Evolutionary conservation across 148 eudicot species (phyloP).

Genomic region (Camellia lanceoleosa): DNA sequence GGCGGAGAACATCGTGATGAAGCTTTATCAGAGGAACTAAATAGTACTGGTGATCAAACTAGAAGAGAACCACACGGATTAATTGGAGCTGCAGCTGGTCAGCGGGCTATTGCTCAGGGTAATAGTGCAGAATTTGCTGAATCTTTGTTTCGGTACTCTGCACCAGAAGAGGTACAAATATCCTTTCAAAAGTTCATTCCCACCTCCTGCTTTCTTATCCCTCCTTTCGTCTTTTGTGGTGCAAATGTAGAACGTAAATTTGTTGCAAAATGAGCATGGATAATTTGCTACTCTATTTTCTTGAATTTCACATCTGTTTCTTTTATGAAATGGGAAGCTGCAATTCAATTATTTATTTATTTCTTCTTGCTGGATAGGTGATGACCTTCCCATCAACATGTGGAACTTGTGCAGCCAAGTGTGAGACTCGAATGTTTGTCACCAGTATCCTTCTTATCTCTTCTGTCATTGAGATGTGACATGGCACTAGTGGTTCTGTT

Average conservation of each 20-base stretch:
- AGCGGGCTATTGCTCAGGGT: conserved; percentile 84
- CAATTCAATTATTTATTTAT: not conserved
- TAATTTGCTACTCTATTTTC: not conserved
- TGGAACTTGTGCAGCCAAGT: conserved; percentile 71
- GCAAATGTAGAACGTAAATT: not conserved
- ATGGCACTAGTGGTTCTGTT: not conserved
- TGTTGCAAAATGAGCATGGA: not conserved
- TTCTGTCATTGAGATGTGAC: not conserved
- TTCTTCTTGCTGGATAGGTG: conserved; percentile 48
- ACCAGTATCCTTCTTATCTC: conserved; percentile 74
- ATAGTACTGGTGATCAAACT: conserved; percentile 23
- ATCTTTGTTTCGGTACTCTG: conserved; percentile 81
- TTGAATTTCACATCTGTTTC: not conserved
- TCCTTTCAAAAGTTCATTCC: conserved; percentile 13
- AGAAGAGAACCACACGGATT: conserved; percentile 74
- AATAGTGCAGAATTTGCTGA: conserved; percentile 68
- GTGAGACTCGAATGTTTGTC: conserved; percentile 90
- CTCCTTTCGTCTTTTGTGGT: not conserved
- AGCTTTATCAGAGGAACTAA: conserved; percentile 28
- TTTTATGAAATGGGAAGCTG: not conserved
- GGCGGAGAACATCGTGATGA: conserved; percentile 42
- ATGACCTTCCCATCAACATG: conserved; percentile 96
- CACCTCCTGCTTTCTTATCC: not conserved
- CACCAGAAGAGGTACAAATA: conserved; percentile 83
- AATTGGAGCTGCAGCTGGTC: conserved; percentile 83